Conservation (phyloP, 1,284 basidiomycete genomes). For the Ustilago bromivora region DNA sequence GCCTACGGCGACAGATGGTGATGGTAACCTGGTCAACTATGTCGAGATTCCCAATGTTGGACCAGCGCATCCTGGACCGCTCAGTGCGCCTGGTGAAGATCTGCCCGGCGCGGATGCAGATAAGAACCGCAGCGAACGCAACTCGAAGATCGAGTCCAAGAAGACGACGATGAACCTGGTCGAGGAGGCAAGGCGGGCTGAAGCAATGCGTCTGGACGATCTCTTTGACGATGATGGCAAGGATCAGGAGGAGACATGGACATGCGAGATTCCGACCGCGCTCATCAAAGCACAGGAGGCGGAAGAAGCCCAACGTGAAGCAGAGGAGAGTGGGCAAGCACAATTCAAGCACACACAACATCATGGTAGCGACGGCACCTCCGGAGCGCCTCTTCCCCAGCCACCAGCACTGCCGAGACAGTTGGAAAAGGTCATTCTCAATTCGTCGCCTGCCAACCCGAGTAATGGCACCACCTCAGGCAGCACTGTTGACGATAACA, state of each 20-base stretch:
- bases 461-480: constrained; percentile 49
- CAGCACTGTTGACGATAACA: constrained; percentile 83
- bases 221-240: constrained; percentile 60
- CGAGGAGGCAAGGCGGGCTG: constrained; percentile 55
- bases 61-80: constrained; percentile 60
- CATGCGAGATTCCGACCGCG: constrained; percentile 69
- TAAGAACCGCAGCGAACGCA: constrained; percentile 36
- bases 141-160: constrained; percentile 53
- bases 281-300: constrained; percentile 67
- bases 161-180: constrained; percentile 54
- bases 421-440: constrained; percentile 92
- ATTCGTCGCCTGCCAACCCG: constrained; percentile 71
- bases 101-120: constrained; percentile 37
- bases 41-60: constrained; percentile 67
- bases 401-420: constrained; percentile 85
- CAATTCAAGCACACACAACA: constrained; percentile 20
- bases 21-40: constrained; percentile 95
- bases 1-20: constrained; percentile 91
- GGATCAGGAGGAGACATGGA: constrained; percentile 66
- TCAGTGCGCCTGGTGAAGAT: constrained; percentile 64
- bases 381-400: constrained; percentile 38
- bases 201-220: constrained; percentile 59
- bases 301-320: constrained; percentile 63
- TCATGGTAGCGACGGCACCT: constrained; percentile 20
- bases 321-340: constrained; percentile 20